These are phyloP conservation scores for Cladosporium sp. DNA, from an alignment of 2,329 filamentous ascomycete genomes.

Conservation along the genomic window DNA sequence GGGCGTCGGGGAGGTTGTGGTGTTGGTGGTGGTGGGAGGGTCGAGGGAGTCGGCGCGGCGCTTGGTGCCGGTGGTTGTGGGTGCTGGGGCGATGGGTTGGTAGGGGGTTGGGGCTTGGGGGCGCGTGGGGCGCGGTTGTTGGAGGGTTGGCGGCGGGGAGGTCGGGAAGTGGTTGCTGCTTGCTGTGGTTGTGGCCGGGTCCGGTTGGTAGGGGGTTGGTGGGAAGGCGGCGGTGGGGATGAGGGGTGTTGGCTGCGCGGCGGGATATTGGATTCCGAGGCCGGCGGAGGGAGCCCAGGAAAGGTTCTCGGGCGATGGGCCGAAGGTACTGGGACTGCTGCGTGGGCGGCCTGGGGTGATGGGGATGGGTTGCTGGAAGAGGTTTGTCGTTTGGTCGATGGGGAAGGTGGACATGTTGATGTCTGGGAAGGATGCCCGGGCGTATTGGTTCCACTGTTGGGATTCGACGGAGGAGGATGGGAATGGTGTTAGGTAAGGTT, in stretches of 20 bases:
- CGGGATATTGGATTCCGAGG: slow-evolving; percentile 36
- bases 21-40: no score
- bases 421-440: slow-evolving; percentile 22
- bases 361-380: slow-evolving; percentile 13
- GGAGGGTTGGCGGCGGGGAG: slow-evolving; percentile 24
- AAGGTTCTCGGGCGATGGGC: slow-evolving; percentile 32
- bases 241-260: slow-evolving; percentile 24
- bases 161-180: slow-evolving; percentile 22
- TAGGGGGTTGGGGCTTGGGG: slow-evolving; percentile 23
- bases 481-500: slow-evolving; percentile 30
- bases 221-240: slow-evolving; percentile 29
- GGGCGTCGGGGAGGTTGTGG: slow-evolving; percentile 15
- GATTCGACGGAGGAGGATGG: slow-evolving; percentile 29
- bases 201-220: slow-evolving; percentile 25
- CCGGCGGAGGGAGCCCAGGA: slow-evolving; percentile 35
- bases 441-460: slow-evolving; percentile 25
- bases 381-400: not conserved
- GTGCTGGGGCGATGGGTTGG: slow-evolving; percentile 40
- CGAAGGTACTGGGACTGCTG: slow-evolving; percentile 40
- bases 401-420: slow-evolving; percentile 15
- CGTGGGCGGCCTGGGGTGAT: slow-evolving; percentile 32
- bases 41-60: slow-evolving; percentile 17
- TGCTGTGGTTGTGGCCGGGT: slow-evolving; percentile 15
- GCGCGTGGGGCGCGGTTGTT: slow-evolving; percentile 35
- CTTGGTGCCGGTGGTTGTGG: slow-evolving; percentile 31